Conservation (phyloP, 257 asterid species). For the Galeopsis tetrahit region DNA sequence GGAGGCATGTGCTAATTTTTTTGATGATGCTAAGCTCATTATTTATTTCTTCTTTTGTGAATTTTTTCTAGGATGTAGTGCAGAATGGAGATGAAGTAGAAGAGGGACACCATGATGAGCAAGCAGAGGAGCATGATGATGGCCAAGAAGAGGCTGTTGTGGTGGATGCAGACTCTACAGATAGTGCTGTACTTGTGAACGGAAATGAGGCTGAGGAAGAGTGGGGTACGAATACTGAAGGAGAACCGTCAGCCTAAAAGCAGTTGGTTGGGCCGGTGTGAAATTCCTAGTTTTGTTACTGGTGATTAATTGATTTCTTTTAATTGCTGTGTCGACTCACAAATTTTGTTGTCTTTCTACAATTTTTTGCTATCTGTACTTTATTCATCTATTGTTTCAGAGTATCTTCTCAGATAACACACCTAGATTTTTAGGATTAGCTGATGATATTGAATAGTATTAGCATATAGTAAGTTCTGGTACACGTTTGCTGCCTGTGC, state of each 20-base stretch:
- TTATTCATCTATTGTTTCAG: slow-evolving; percentile 22
- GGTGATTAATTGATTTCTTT: slow-evolving; percentile 89
- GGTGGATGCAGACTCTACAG: slow-evolving; percentile 90
- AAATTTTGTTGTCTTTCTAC: slow-evolving; percentile 30
- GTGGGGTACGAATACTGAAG: slow-evolving; percentile 98
- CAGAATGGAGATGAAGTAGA: slow-evolving; percentile 69
- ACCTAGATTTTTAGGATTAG: slow-evolving; percentile 20
- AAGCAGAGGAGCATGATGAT: slow-evolving; percentile 64
- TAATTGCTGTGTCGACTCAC: slow-evolving; percentile 48
- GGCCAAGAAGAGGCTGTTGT: slow-evolving; percentile 88
- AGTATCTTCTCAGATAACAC: slow-evolving; percentile 29
- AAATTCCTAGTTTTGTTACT: slow-evolving; percentile 76
- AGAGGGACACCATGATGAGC: slow-evolving; percentile 52
- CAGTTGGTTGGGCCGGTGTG: slow-evolving; percentile 90
- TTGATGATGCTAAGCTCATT: slow-evolving; percentile 8
- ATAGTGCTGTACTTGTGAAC: slow-evolving; percentile 86
- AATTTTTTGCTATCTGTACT: slow-evolving; percentile 20
- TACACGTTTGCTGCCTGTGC: slow-evolving; percentile 9
- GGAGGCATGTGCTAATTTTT: background rate
- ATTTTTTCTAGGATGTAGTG: slow-evolving; percentile 46
- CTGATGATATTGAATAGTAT: slow-evolving; percentile 15
- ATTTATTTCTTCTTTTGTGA: slow-evolving; percentile 7
- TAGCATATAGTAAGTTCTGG: background rate
- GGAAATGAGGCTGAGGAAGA: slow-evolving; percentile 93
- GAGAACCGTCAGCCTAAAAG: slow-evolving; percentile 97